A percentile compares a stretch with the other conserved stretches of the same genome.
Evolutionary conservation across 2,329 filamentous ascomycete species (phyloP).

Genomic region (Atkinsonella hypoxylon): DNA sequence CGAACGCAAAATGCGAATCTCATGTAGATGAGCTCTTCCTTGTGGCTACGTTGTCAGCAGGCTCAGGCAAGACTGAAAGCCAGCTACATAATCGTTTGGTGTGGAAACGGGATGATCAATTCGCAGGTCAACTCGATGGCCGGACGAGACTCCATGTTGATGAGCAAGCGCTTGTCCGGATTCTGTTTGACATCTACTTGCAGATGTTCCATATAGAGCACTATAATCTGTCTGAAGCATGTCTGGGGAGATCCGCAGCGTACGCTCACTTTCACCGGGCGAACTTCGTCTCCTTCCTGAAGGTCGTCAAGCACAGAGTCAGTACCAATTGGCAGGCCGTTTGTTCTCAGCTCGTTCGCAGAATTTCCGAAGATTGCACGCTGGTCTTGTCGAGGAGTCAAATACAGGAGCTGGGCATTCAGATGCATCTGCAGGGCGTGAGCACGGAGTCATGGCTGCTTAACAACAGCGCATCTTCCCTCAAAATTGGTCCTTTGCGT

Average conservation of each 20-base stretch:
- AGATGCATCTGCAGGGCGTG: constrained; percentile 24
- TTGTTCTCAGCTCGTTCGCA: constrained; percentile 17
- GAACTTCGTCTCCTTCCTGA: constrained; percentile 27
- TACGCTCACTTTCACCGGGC: constrained; percentile 25
- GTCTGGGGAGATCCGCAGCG: constrained; percentile 4
- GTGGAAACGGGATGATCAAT: constrained; percentile 24
- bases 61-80: constrained; percentile 6
- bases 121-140: constrained; percentile 14
- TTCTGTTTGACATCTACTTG: constrained; percentile 30
- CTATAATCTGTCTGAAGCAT: neutral
- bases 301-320: constrained; percentile 21
- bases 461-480: constrained; percentile 10
- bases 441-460: constrained; percentile 20
- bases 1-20: constrained; percentile 31
- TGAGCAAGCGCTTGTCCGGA: constrained; percentile 22
- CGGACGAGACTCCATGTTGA: constrained; percentile 21
- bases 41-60: constrained; percentile 3
- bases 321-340: constrained; percentile 22
- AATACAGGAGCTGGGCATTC: constrained; percentile 22
- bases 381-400: constrained; percentile 19
- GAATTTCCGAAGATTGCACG: constrained; percentile 18
- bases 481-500: constrained; percentile 18
- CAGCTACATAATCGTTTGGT: constrained; percentile 19
- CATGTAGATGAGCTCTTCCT: constrained; percentile 27
- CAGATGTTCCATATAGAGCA: constrained; percentile 33